Base-by-base conservation (phyloP, 805 yeast species). In the Komagataella pastoris region DNA sequence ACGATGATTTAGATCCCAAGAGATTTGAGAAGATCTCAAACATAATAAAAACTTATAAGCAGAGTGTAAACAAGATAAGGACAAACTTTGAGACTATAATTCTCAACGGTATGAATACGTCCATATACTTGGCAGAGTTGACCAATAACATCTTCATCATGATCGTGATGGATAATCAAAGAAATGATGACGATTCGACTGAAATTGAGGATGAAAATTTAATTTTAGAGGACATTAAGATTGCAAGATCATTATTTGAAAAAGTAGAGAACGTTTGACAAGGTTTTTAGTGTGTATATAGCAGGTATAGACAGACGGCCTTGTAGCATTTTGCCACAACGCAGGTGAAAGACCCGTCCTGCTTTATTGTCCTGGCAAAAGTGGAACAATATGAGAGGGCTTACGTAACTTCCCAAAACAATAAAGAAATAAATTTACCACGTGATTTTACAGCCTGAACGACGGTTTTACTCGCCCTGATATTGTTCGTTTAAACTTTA, bases 11-110 rank as follows among this genome's bases (percentile, higher is more conserved):
- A 51, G 97, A 91, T 60, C 96, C 97, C 5, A 88, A 91, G 59
- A 72, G 98, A 59, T 91, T 90, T 61, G 98, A 91, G 63, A 91
- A 90, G 63, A 89, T 91, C 21, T 85, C 95, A 21, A 90, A 88
- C 64, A 89, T 91, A 54, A 88, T 91, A 73, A 91, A 91, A 62
- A 88, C 95, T 23, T 91, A 87, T 67, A 89, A 93, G 61, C 97
- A 91, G 66, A 85, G 95, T 57, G 88, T 93, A 47, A 81, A 86
- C 50, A 90, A 88, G 64, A 73, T 91, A 60, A 78, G 96, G 61
- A 79, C 96, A 3, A 90, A 88, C 58, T 88, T 91, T 65, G 83
- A 78, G 56, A 83, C 86, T 48, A 67, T 91, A 49, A 79, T 85
- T 17, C 73, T 91, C 40, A 81, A 84, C 54, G 96, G 71, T 5